phyloP scores from a whole-genome alignment of 345 rosid species.

The Aurinia saxatilis region DNA sequence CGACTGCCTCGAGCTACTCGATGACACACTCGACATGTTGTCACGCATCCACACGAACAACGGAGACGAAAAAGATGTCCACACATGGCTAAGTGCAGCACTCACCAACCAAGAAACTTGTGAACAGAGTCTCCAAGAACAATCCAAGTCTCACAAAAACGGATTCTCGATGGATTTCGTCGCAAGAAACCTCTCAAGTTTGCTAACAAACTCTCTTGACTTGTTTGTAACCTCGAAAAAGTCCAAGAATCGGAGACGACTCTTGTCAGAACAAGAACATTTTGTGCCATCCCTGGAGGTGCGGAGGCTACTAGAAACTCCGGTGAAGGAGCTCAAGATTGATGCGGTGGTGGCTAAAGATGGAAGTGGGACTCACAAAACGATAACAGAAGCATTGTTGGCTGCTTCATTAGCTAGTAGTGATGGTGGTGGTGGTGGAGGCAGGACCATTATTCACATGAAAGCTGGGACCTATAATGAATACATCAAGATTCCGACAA shows the following conservation, averaged over 20 bases:
- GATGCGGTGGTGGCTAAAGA: conserved; percentile 48
- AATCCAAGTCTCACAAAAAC: not conserved
- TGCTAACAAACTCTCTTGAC: conserved; percentile 30
- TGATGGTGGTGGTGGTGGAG: conserved; percentile 29
- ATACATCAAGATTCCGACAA: conserved; percentile 36
- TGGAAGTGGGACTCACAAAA: conserved; percentile 50
- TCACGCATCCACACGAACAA: conserved; percentile 18
- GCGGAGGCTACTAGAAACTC: conserved; percentile 41
- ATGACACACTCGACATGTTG: conserved; percentile 40
- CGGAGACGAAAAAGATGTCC: conserved; percentile 29
- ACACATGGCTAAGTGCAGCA: conserved; percentile 52
- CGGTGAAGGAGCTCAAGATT: conserved; percentile 32
- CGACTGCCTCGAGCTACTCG: conserved; percentile 49
- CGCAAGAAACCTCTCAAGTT: conserved; percentile 31
- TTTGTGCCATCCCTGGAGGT: conserved; percentile 24
- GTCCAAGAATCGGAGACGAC: conserved; percentile 2
- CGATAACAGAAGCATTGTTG: conserved; percentile 36
- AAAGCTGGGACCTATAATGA: conserved; percentile 52
- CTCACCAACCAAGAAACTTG: conserved; percentile 54
- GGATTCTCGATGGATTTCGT: conserved; percentile 7
- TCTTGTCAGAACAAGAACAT: not conserved
- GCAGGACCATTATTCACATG: conserved; percentile 39
- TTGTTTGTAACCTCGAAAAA: conserved; percentile 23
- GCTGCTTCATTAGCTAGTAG: conserved; percentile 25
- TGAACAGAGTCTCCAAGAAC: conserved; percentile 34